Percentiles rank a stretch among this genome's conserved stretches.
Conservation (phyloP, 306 rosid genomes). For the Quercus ilex region DNA sequence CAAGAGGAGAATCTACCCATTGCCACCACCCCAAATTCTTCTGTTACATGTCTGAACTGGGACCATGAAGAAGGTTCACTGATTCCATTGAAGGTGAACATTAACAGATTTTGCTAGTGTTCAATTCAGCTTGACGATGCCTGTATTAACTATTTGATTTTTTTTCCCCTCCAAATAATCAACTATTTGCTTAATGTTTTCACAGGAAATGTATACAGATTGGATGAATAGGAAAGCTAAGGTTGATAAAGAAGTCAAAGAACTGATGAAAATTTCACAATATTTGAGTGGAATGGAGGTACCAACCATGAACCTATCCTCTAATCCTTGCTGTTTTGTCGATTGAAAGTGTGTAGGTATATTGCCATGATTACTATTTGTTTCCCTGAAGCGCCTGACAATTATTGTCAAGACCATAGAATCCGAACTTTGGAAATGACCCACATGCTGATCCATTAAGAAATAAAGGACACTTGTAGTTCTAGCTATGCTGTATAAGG, state of each 20-base stretch:
- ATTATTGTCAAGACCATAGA: neutral
- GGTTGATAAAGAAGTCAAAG: slow-evolving; percentile 66
- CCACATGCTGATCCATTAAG: neutral
- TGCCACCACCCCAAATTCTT: slow-evolving; percentile 37
- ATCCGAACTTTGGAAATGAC: neutral
- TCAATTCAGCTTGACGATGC: neutral
- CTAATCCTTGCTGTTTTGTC: neutral
- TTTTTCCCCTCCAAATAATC: neutral
- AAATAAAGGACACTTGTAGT: no score
- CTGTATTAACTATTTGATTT: neutral
- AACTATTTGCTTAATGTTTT: neutral
- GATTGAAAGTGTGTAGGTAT: neutral
- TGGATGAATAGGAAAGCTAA: slow-evolving; percentile 43
- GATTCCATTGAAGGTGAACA: slow-evolving; percentile 48
- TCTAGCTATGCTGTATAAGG: no score
- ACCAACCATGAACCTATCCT: neutral
- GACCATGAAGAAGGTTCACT: slow-evolving; percentile 35
- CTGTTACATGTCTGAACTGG: slow-evolving; percentile 28
- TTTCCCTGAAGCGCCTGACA: neutral
- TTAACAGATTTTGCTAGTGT: neutral
- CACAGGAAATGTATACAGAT: slow-evolving; percentile 53
- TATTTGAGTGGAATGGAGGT: slow-evolving; percentile 61
- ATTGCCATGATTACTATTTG: no score
- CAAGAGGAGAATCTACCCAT: slow-evolving; percentile 37
- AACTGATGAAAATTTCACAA: slow-evolving; percentile 45